Conservation (phyloP, 139 green algal genomes). For the Chlorella sp. region DNA sequence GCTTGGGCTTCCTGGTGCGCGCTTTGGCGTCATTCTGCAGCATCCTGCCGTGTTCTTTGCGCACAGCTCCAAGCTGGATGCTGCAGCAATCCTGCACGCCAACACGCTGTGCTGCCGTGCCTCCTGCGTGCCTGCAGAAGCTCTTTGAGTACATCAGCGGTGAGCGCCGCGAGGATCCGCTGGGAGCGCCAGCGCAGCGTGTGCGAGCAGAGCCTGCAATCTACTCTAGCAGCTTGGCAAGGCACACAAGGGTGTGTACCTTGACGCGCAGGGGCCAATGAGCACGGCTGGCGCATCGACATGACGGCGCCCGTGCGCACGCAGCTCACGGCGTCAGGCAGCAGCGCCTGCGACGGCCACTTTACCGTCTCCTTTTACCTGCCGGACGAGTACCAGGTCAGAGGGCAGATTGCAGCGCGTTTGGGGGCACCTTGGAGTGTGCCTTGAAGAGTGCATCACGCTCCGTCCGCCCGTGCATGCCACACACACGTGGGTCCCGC, state of each 20-base stretch:
- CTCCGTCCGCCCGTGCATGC: background rate
- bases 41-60: background rate
- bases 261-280: conserved; percentile 45
- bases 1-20: conserved; percentile 60
- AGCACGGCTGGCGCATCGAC: conserved; percentile 42
- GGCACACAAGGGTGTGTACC: background rate
- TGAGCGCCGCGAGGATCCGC: no score
- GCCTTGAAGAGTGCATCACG: no score
- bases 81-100: background rate
- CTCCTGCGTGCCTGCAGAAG: conserved; percentile 11
- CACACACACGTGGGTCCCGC: background rate
- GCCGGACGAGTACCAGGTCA: conserved; percentile 57
- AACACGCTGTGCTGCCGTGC: background rate
- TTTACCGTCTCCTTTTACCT: conserved; percentile 76
- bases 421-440: no score
- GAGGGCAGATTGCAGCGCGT: no score
- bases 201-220: no score
- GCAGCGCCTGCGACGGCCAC: conserved; percentile 49
- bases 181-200: no score
- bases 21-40: background rate
- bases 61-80: background rate
- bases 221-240: no score
- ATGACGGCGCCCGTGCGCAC: conserved; percentile 63
- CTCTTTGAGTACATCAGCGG: conserved; percentile 42
- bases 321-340: background rate